Base-by-base conservation (phyloP, 2,329 filamentous ascomycete genomes). In the Chaetomium olivaceum region DNA sequence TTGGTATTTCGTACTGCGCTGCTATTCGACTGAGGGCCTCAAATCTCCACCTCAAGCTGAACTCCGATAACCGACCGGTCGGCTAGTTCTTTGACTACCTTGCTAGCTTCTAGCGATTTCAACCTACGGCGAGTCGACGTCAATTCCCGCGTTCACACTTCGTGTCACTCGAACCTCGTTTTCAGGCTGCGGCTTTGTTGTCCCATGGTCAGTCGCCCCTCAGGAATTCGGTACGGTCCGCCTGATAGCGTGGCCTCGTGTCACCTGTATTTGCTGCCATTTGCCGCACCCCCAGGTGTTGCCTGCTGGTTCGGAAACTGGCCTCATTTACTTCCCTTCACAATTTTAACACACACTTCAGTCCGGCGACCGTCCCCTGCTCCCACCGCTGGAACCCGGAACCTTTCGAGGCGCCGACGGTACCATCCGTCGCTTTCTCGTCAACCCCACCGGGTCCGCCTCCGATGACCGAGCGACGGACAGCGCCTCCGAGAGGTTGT, bases 401-500 rank as follows among this genome's bases (percentile, higher is more conserved):
- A 61, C 63, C 1, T 65, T 61, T 55, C 68, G 70, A 58, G 61
- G 61, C 58, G 63, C 61, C 61, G 76, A 72, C 68, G 71, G 69
- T 61, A 71, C 73, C 21, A 73, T 75, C 59, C 77, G 75, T 54
- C 58, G 52, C 43, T 65, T 65, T 36, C 57, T 43, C 39, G 39
- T 43, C 39, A 43, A 29, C 62, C 78, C 79, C 62, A 75, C 80
- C 71, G 76, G 80, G 72, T 75, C 77, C 67, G 72, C 76, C 68
- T 71, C 76, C 63, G 67, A 75, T 67, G 65, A 62, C 19, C 71
- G 75, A 67, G 71, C 74, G 63, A 72, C 79, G 51, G 76, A 80
- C 54, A 80, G 77, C 58, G 77, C 78, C 23, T 81, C 79, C 29
- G 78, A 79, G 69, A 79, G 82, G 73, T 71, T 81, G 58, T 79